Conservation (phyloP, 1,139 yeast species). For the Magnusiomyces suaveolens region DNA sequence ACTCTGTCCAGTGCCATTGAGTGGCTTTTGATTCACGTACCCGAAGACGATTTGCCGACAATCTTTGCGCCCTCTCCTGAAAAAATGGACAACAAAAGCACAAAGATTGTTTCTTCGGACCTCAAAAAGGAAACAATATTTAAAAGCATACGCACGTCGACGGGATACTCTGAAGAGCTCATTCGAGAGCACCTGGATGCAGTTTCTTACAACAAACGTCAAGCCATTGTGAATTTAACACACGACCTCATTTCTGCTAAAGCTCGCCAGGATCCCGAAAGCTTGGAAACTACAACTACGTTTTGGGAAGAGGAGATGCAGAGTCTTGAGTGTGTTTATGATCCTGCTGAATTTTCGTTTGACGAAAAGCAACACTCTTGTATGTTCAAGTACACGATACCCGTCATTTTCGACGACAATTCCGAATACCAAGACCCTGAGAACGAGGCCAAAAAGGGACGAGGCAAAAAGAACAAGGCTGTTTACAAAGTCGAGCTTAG, state of each 20-base stretch:
- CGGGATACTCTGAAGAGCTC: constrained; percentile 64
- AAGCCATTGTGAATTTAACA: constrained; percentile 40
- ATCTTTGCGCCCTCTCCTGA: constrained; percentile 32
- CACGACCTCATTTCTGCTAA: constrained; percentile 29
- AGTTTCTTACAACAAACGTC: constrained; percentile 39
- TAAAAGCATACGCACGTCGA: constrained; percentile 43
- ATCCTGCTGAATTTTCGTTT: constrained; percentile 16
- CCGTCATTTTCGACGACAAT: neutral
- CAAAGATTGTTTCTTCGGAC: constrained; percentile 32
- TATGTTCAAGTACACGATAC: constrained; percentile 1
- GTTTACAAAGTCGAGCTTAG: constrained; percentile 8
- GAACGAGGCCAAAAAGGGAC: neutral
- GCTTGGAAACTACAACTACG: constrained; percentile 19
- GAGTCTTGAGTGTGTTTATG: constrained; percentile 51
- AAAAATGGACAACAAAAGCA: constrained; percentile 20
- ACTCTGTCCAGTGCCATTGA: constrained; percentile 47
- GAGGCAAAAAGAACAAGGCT: neutral
- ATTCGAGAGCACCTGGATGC: constrained; percentile 42
- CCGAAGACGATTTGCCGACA: constrained; percentile 83
- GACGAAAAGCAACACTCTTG: constrained; percentile 3
- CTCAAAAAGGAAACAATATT: constrained; percentile 41
- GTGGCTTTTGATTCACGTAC: constrained; percentile 79
- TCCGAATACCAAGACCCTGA: neutral
- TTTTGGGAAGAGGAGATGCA: constrained; percentile 76
- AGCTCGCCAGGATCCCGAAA: neutral